These are phyloP conservation scores for Davidsoniella neocaledoniae DNA, from an alignment of 2,329 filamentous ascomycete species.

Conservation along the genomic window DNA sequence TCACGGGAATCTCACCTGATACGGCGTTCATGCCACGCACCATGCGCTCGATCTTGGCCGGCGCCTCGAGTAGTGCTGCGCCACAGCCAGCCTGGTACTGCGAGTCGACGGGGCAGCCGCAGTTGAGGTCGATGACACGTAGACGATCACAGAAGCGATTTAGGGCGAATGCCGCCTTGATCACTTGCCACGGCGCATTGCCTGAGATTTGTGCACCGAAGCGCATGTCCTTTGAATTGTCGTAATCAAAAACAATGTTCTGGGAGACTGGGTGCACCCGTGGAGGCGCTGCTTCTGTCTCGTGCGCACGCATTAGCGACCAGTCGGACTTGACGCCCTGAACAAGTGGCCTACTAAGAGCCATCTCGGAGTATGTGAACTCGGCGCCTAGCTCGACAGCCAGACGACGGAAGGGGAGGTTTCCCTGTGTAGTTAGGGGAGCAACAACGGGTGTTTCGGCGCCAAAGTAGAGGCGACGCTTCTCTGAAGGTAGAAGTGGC, in stretches of 20 bases:
- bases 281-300: slow-evolving; percentile 61
- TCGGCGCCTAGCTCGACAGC: slow-evolving; percentile 81
- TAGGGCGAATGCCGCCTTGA: slow-evolving; percentile 75
- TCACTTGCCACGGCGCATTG: slow-evolving; percentile 77
- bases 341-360: slow-evolving; percentile 73
- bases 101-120: slow-evolving; percentile 90
- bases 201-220: slow-evolving; percentile 89
- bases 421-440: slow-evolving; percentile 89
- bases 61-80: slow-evolving; percentile 78
- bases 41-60: slow-evolving; percentile 82
- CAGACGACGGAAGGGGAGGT: slow-evolving; percentile 81
- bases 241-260: slow-evolving; percentile 52
- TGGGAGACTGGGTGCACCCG: slow-evolving; percentile 36
- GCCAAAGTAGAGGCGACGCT: slow-evolving; percentile 84
- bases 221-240: slow-evolving; percentile 65
- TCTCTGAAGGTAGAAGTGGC: slow-evolving; percentile 81
- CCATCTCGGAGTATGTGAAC: slow-evolving; percentile 97
- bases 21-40: slow-evolving; percentile 91
- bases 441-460: slow-evolving; percentile 86
- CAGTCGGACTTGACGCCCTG: slow-evolving; percentile 86
- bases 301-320: slow-evolving; percentile 86
- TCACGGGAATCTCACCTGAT: slow-evolving; percentile 79
- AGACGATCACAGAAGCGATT: slow-evolving; percentile 63
- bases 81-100: slow-evolving; percentile 79
- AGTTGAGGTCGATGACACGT: slow-evolving; percentile 87